phyloP scores from a whole-genome alignment of 2,329 filamentous ascomycete species.

The Fusarium equiseti region DNA sequence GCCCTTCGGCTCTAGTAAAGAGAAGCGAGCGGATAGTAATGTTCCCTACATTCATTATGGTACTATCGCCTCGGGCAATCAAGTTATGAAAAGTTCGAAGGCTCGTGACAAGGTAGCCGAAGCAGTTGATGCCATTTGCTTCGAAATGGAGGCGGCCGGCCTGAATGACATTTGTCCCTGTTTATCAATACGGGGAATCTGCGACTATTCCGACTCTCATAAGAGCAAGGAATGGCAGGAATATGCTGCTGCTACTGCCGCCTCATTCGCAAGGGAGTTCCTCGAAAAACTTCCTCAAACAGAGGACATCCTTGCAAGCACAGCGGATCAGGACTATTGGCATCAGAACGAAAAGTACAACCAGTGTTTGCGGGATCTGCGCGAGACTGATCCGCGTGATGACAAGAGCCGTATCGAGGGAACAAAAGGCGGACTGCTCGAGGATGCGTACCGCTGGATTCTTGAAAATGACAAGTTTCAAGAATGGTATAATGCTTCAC shows the following conservation, averaged over 20 bases:
- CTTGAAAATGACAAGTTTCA: slow-evolving; percentile 46
- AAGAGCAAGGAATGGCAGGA: background rate
- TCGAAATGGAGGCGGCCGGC: background rate
- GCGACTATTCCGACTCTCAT: background rate
- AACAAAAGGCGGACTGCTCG: slow-evolving; percentile 51
- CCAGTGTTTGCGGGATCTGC: slow-evolving; percentile 44
- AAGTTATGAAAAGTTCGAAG: rapidly evolving
- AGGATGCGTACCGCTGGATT: slow-evolving; percentile 54
- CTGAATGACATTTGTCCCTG: background rate
- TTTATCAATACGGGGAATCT: rapidly evolving
- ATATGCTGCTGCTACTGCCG: background rate
- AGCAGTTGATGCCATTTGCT: background rate
- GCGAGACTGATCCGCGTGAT: slow-evolving; percentile 46
- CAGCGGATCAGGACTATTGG: too few relatives aligned
- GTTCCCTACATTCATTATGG: background rate
- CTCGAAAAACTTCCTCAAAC: background rate
- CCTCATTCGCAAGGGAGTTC: background rate
- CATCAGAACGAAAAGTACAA: background rate
- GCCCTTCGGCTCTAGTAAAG: background rate
- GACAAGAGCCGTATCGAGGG: slow-evolving; percentile 54
- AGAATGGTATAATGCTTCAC: background rate
- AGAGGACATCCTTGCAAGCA: rapidly evolving
- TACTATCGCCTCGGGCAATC: background rate
- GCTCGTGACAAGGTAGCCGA: rapidly evolving
- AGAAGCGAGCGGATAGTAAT: background rate